These are phyloP conservation scores for Brassica balearica DNA, from an alignment of 441 rosid genomes.

Conservation along the genomic window DNA sequence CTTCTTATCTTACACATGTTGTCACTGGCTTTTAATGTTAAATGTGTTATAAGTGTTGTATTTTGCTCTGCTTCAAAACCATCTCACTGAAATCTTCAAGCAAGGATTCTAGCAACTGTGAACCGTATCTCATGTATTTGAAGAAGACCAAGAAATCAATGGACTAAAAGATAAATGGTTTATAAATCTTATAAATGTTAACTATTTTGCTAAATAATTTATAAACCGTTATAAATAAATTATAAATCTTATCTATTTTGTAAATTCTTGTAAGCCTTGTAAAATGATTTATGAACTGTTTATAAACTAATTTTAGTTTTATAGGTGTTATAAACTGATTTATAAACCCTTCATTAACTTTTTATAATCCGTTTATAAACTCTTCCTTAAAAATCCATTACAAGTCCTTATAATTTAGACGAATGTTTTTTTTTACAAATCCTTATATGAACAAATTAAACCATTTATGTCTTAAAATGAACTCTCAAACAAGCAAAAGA, in stretches of 20 bases:
- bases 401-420: no score
- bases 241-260: no score
- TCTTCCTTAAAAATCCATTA: no score
- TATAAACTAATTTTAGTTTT: no score
- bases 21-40: no score
- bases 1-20: constrained; percentile 41
- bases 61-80: background rate
- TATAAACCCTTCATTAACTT: no score
- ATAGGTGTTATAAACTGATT: no score
- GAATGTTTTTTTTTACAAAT: no score
- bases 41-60: background rate
- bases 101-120: background rate
- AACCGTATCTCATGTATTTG: background rate
- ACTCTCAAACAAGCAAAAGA: no score
- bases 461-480: no score
- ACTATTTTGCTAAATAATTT: background rate
- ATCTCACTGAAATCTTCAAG: background rate
- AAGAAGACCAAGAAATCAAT: background rate
- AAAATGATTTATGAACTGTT: background rate
- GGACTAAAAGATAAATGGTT: background rate
- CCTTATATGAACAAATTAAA: no score
- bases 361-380: no score
- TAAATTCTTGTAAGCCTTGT: background rate
- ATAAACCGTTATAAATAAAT: background rate
- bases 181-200: background rate